phyloP scores from a whole-genome alignment of 805 yeast genomes.

The Pichia gijzeniarum region DNA sequence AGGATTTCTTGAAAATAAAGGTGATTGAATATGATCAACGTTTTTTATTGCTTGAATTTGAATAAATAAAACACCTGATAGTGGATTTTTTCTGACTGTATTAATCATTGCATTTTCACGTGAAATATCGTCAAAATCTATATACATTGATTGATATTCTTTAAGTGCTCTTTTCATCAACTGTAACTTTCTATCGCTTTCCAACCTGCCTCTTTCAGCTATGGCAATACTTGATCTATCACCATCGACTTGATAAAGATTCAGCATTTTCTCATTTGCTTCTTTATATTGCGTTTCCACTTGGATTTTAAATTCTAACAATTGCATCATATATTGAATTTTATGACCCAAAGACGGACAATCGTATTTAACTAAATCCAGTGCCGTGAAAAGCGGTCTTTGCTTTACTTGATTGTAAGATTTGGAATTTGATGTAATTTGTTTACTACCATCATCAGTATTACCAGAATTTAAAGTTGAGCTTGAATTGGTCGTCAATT shows the following conservation, averaged over 20 bases:
- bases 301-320: conserved; percentile 85
- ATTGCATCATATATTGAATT: conserved; percentile 93
- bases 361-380: conserved; percentile 85
- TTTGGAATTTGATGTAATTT: conserved; percentile 1
- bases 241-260: conserved; percentile 83
- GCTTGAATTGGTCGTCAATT: too few species aligned
- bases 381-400: conserved; percentile 50
- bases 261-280: conserved; percentile 85
- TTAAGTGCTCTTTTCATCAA: conserved; percentile 76
- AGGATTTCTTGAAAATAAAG: conserved; percentile 69
- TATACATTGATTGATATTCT: conserved; percentile 84
- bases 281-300: conserved; percentile 91
- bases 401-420: conserved; percentile 11
- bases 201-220: conserved; percentile 82
- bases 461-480: conserved; percentile 6
- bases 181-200: conserved; percentile 79
- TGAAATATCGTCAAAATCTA: conserved; percentile 59
- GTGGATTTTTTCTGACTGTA: conserved; percentile 73
- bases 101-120: conserved; percentile 60
- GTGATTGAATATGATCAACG: conserved; percentile 87
- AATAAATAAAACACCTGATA: conserved; percentile 72
- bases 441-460: conserved; percentile 1
- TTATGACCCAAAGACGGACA: conserved; percentile 93
- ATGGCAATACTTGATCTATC: conserved; percentile 80
- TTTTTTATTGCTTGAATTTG: conserved; percentile 76